Percentiles rank a stretch among this genome's conserved stretches.
Conservation (phyloP, 1,139 yeast genomes). For the Pichia sp. region DNA sequence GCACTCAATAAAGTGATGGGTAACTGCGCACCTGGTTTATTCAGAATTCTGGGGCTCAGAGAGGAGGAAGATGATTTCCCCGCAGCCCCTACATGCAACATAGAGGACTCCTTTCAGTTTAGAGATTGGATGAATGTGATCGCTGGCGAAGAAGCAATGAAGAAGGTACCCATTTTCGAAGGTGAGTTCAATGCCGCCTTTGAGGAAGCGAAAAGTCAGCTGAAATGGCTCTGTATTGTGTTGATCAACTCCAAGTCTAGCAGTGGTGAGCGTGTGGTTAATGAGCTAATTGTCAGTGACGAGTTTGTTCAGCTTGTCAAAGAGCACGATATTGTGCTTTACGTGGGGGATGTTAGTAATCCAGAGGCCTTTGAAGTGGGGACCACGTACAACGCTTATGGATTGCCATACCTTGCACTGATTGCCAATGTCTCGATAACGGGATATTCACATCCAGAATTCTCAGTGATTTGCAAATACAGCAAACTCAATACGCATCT, state of each 20-base stretch:
- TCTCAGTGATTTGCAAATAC: conserved; percentile 41
- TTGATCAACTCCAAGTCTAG: conserved; percentile 33
- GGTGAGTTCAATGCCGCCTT: conserved; percentile 40
- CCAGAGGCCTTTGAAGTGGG: conserved; percentile 51
- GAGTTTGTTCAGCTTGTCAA: conserved; percentile 31
- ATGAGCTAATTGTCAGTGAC: conserved; percentile 27
- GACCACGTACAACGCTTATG: conserved; percentile 32
- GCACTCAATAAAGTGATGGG: conserved; percentile 32
- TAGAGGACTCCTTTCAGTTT: too few relatives aligned
- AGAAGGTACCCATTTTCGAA: conserved; percentile 22
- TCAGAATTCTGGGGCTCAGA: conserved; percentile 27
- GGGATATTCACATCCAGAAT: conserved; percentile 43
- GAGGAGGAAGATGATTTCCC: conserved; percentile 27
- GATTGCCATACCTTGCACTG: conserved; percentile 40
- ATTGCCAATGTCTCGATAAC: conserved; percentile 45
- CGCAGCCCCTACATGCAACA: conserved; percentile 23
- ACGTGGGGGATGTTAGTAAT: conserved; percentile 35
- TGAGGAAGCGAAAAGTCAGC: conserved; percentile 34
- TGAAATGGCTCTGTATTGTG: conserved; percentile 38
- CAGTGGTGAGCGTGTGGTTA: conserved; percentile 28
- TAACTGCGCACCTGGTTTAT: conserved; percentile 25
- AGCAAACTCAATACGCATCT: conserved; percentile 16
- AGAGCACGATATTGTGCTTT: conserved; percentile 32
- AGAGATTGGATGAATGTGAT: conserved; percentile 13
- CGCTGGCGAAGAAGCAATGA: conserved; percentile 4